Percentiles rank a stretch among this genome's conserved stretches.
Conservation (phyloP, 2,329 filamentous ascomycete species). For the Neopestalotiopsis sp. region DNA sequence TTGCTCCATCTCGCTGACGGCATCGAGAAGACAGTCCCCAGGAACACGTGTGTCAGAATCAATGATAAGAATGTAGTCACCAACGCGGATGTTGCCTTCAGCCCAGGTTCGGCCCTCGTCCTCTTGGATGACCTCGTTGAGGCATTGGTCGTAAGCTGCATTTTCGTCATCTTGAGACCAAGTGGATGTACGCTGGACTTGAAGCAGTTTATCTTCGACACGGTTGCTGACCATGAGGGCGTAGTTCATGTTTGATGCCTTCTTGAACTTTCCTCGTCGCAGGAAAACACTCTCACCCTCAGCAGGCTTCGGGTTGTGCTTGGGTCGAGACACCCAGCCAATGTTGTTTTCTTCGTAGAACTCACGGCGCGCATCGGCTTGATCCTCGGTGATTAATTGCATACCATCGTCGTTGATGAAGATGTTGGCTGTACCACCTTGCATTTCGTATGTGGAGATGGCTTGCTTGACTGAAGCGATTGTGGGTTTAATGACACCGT, state of each 20-base stretch:
- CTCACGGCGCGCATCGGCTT: slow-evolving; percentile 54
- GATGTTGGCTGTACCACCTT: slow-evolving; percentile 71
- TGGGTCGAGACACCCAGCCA: slow-evolving; percentile 59
- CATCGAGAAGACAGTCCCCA: slow-evolving; percentile 77
- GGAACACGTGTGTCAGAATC: slow-evolving; percentile 83
- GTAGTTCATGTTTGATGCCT: slow-evolving; percentile 78
- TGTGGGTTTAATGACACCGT: slow-evolving; percentile 59
- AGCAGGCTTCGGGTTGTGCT: slow-evolving; percentile 56
- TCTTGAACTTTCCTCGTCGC: slow-evolving; percentile 71
- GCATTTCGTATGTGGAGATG: slow-evolving; percentile 63
- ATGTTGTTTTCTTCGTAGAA: slow-evolving; percentile 65
- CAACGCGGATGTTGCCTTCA: slow-evolving; percentile 84
- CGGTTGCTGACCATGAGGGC: slow-evolving; percentile 71
- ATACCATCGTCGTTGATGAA: slow-evolving; percentile 74
- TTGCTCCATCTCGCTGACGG: slow-evolving; percentile 82
- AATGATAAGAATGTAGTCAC: slow-evolving; percentile 81
- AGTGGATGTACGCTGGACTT: slow-evolving; percentile 59
- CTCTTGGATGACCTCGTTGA: slow-evolving; percentile 70
- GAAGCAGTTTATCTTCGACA: slow-evolving; percentile 71
- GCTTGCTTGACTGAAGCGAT: slow-evolving; percentile 61
- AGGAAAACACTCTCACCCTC: slow-evolving; percentile 57
- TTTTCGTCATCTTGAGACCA: slow-evolving; percentile 76
- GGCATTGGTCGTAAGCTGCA: slow-evolving; percentile 66
- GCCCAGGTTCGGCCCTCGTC: slow-evolving; percentile 74
- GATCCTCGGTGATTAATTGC: slow-evolving; percentile 60